Evolutionary conservation across 139 green algal species (phyloP), one percentile per base, ranked within the genome.

Genomic region (Marvania coccoides): DNA sequence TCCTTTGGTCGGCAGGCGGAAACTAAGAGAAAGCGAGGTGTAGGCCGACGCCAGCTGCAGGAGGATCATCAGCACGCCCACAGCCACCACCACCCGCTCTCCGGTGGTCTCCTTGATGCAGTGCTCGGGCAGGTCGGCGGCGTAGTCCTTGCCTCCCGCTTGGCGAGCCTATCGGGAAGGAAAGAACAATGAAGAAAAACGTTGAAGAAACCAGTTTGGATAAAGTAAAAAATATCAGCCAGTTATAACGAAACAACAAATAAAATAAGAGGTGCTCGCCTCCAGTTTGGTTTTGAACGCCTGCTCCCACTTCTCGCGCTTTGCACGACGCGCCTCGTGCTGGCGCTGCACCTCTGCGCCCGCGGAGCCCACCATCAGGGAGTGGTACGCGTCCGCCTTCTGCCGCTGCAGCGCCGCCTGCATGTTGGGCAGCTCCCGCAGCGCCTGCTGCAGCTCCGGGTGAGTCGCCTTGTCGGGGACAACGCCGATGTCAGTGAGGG

Each of bases 361-460:
- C n/a, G 70, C 54, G 3, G 12, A 55, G 24, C 14, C 34, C 19
- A 40, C 26, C 4, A 48, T 46, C 26, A 77, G 55, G 19, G 26
- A 10, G 12, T 53, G 6, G 61, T 80, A 80, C 23, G 33, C 10
- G 36, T 80, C 67, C 5, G 12, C 36, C n/a, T 54, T 62, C 38
- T 36, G 56, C 14, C 72, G 45, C 23, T 67, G 15, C 34, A 80
- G 29, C 10, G 69, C 69, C 48, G 70, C 70, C 30, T 72, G 38
- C 62, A 80, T 74, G 47, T 80, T 78, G 12, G 70, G 56, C 42
- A 80, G 61, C 62, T 80, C 73, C 8, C 10, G 3, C 38, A 60
- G 59, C 14, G 73, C 73, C 47, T 73, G 63, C 15, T 26, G 13
- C 30, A 75, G 30, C 30, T 65, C 69, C 2, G 60, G 35, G 46